Base-by-base conservation (phyloP, 2,329 filamentous ascomycete species). In the Mollisia scopiformis region DNA sequence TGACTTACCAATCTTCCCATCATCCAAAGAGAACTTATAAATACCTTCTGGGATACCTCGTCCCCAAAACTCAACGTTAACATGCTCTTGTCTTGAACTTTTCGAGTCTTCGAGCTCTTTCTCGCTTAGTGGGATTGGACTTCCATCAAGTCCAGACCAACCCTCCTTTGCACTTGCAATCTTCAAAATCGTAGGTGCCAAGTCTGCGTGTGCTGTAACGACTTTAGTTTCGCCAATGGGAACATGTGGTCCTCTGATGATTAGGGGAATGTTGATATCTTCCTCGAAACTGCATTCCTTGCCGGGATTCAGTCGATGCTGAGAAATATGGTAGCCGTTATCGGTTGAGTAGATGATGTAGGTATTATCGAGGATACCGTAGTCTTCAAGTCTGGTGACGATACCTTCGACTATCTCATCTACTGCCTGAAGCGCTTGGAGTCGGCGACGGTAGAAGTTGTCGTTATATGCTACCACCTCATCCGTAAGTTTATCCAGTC, bases 321-420 rank as follows among this genome's bases (percentile, higher is more conserved):
- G 80, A 19, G 78, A 77, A 54, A 83, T 81, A 59, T 84, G 81
- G 66, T 78, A 84, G 1, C 81, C 80, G 61, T 84, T 84, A 64
- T 83, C 75, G 0, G 84, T 82, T 28, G 86, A 82, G 57, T 86
- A 86, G 14, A 90, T 79, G 1, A 90, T 75, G n/a, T 84, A 86
- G 0, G 84, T 78, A 0, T 77, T 76, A 5, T 80, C 74, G n/a
- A 79, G 61, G 1, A 78, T 69, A 1, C 69, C 72, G 6, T 74
- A 64, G 1, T 71, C 70, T 1, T 78, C 75, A 0, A 86, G 74
- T 4, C 76, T 76, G 0, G 69, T 65, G 2, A 85, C 65, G 1
- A 86, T 63, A 7, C 74, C 73, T 46, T 81, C 79, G 0, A 86
- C 76, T 0, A 86, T 75, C 66, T 85, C 83, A 52, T 87, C 84